Evolutionary conservation across 352 stramenopile species (phyloP).

Genomic region (Phytophthora hibernalis): DNA sequence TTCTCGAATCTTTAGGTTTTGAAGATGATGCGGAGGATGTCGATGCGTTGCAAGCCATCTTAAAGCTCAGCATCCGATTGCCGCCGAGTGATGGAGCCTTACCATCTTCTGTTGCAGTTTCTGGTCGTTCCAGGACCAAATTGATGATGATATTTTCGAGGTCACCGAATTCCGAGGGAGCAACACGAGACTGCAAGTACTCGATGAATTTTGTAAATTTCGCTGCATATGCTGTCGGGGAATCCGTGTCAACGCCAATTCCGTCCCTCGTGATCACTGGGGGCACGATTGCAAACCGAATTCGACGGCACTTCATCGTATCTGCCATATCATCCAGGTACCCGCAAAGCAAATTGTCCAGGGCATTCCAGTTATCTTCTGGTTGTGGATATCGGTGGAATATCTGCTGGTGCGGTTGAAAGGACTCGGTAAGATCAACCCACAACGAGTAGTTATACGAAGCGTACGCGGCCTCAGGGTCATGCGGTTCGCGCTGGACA

Average conservation of each 20-base stretch:
- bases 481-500: conserved; percentile 54
- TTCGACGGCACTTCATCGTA: conserved; percentile 70
- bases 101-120: not conserved
- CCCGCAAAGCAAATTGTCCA: conserved; percentile 79
- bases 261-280: conserved; percentile 25
- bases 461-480: conserved; percentile 42
- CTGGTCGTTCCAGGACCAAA: conserved; percentile 39
- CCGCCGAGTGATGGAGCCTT: conserved; percentile 17
- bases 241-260: conserved; percentile 5
- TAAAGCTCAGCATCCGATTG: conserved; percentile 56
- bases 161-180: conserved; percentile 54
- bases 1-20: conserved; percentile 55
- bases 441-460: conserved; percentile 82
- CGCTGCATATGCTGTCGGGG: conserved; percentile 41
- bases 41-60: conserved; percentile 46
- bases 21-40: conserved; percentile 28
- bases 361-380: conserved; percentile 82
- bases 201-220: conserved; percentile 74
- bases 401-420: conserved; percentile 74
- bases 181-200: conserved; percentile 67
- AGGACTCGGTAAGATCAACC: conserved; percentile 66
- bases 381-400: conserved; percentile 76
- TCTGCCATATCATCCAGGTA: conserved; percentile 83
- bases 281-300: conserved; percentile 74
- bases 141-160: conserved; percentile 60